Evolutionary conservation across 257 asterid genomes (phyloP).

Genomic region (Scutellaria galericulata): DNA sequence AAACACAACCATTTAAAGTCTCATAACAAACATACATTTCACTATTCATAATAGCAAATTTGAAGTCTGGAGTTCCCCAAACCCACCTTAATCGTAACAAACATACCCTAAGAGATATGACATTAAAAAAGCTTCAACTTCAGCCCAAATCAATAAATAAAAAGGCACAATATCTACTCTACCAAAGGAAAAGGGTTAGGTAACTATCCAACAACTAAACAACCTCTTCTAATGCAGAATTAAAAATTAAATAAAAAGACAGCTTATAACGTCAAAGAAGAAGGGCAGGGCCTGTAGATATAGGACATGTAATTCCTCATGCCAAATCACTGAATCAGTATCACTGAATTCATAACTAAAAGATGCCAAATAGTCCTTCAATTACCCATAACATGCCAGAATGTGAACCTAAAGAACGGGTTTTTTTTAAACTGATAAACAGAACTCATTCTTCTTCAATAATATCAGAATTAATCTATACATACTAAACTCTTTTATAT

Average conservation of each 20-base stretch:
- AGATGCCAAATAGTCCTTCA: slow-evolving; percentile 14
- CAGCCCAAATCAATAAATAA: slow-evolving; percentile 9
- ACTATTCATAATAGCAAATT: no score
- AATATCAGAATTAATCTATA: slow-evolving; percentile 18
- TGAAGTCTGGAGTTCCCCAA: no score
- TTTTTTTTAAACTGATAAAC: slow-evolving; percentile 6
- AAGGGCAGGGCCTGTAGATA: slow-evolving; percentile 17
- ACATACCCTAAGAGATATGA: background rate
- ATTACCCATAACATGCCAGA: slow-evolving; percentile 15
- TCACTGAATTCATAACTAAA: slow-evolving; percentile 12
- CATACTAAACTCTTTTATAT: slow-evolving; percentile 19
- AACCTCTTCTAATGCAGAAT: slow-evolving; percentile 14
- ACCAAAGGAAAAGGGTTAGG: slow-evolving; percentile 8
- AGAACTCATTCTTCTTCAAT: background rate
- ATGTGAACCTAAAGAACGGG: slow-evolving; percentile 21
- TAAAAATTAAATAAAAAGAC: background rate
- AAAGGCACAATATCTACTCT: slow-evolving; percentile 8
- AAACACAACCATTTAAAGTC: no score
- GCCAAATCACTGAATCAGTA: slow-evolving; percentile 34
- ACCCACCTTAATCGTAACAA: background rate
- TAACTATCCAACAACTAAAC: slow-evolving; percentile 13
- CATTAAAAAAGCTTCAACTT: background rate
- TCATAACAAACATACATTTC: no score
- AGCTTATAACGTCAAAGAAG: background rate
- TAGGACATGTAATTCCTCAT: slow-evolving; percentile 16